A percentile compares a stretch with the other conserved stretches of the same genome.
Conservation (phyloP, 371 early-diverging fungal species). For the Lichtheimia ramosa region DNA sequence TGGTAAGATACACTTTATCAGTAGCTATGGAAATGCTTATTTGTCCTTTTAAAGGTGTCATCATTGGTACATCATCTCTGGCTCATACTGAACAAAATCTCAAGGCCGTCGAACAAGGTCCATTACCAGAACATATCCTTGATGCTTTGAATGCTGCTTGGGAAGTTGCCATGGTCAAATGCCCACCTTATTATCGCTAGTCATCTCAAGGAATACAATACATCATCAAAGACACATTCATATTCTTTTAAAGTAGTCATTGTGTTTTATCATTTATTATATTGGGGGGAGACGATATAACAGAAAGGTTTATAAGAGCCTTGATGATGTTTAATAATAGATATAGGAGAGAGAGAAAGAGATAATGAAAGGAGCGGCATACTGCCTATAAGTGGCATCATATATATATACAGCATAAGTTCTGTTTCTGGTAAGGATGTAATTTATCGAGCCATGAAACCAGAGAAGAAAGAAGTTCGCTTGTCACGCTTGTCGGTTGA, state of each 20-base stretch:
- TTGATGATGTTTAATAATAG: no score
- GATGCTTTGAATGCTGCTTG: slow-evolving; percentile 56
- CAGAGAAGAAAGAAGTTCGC: slow-evolving; percentile 41
- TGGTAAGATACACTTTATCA: slow-evolving; percentile 25
- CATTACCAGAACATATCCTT: slow-evolving; percentile 53
- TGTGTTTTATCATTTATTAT: no score
- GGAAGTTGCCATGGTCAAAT: slow-evolving; percentile 36
- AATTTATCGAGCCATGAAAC: slow-evolving; percentile 29
- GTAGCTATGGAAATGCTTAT: neutral
- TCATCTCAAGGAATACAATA: no score
- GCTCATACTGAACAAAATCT: slow-evolving; percentile 51
- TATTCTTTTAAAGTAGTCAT: no score
- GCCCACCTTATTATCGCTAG: slow-evolving; percentile 47
- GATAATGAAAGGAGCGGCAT: no score
- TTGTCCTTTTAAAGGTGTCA: slow-evolving; percentile 35
- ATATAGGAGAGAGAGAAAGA: no score
- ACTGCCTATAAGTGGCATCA: no score
- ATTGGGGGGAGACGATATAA: no score
- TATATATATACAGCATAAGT: no score
- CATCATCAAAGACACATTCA: no score
- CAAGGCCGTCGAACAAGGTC: slow-evolving; percentile 48
- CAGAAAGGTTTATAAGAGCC: no score
- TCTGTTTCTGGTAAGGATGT: no score
- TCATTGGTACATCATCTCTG: slow-evolving; percentile 62
- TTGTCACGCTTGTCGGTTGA: slow-evolving; percentile 32